Percentiles rank a stretch among this genome's conserved stretches.
Evolutionary conservation across 306 rosid species (phyloP).

Genomic region (Medicago truncatula): MtrunA17r5.0-ANR NC_053045.1:7498001-7498500

Average conservation of each 20-base stretch:
- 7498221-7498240: conserved; percentile 49
- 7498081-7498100: background rate
- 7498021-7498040: conserved; percentile 37
- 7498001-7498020: conserved; percentile 38
- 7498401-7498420: too few species aligned
- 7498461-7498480: too few species aligned
- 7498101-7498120: conserved; percentile 1
- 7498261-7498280: conserved; percentile 58
- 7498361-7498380: too few species aligned
- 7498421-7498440: too few species aligned
- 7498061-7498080: conserved; percentile 49
- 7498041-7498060: conserved; percentile 41
- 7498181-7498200: conserved; percentile 13
- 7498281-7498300: too few species aligned
- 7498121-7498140: background rate
- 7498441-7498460: too few species aligned
- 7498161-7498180: conserved; percentile 35
- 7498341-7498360: too few species aligned
- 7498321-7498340: too few species aligned
- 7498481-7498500: too few species aligned
- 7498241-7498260: conserved; percentile 51
- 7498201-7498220: background rate
- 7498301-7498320: too few species aligned
- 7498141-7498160: conserved; percentile 29
- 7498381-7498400: too few species aligned